Conservation (phyloP, 345 rosid genomes). For the Raphanus raphanistrum region DNA sequence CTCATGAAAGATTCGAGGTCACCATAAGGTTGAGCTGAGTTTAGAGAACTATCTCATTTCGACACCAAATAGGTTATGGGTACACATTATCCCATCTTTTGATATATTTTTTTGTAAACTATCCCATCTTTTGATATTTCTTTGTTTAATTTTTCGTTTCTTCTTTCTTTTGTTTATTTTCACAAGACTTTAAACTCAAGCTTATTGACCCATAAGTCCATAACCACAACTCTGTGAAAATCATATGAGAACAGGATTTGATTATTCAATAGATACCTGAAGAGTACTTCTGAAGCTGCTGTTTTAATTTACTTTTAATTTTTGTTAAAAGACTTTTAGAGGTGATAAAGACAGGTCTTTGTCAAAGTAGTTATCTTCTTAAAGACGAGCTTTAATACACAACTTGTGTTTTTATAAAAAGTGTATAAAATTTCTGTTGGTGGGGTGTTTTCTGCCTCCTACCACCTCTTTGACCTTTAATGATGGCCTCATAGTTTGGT, state of each 20-base stretch:
- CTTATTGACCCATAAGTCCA: constrained; percentile 16
- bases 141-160: no score
- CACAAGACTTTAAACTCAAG: not conserved
- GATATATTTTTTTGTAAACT: no score
- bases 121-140: no score
- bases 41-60: no score
- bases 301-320: not conserved
- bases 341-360: not conserved
- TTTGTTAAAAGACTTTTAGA: not conserved
- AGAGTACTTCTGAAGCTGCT: constrained; percentile 6
- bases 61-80: no score
- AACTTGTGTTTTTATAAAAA: no score
- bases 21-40: no score
- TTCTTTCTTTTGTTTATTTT: no score
- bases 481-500: constrained; percentile 35
- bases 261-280: not conserved
- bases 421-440: constrained; percentile 9
- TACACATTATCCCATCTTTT: no score
- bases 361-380: constrained; percentile 27
- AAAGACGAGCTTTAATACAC: not conserved
- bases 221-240: not conserved
- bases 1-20: no score
- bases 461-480: constrained; percentile 38
- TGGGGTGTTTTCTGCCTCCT: constrained; percentile 12
- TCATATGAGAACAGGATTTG: constrained; percentile 4